A percentile compares a stretch with the other conserved stretches of the same genome.
Conservation (phyloP, 768 basidiomycete genomes). For the Phaffia tasmanica region DNA sequence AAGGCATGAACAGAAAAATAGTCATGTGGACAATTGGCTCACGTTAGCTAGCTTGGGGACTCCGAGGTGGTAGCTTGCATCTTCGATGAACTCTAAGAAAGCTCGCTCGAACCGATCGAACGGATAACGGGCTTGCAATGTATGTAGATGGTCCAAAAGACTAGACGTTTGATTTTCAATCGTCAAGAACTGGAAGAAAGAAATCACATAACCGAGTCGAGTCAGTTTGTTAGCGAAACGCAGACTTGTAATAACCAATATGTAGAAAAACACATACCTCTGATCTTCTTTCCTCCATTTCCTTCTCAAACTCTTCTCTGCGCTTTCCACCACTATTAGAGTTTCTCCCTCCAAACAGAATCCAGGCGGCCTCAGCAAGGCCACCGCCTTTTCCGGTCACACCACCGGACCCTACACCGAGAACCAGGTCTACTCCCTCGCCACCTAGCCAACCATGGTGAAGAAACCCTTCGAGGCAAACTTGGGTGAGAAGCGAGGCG, state of each 20-base stretch:
- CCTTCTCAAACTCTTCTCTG: constrained; percentile 17
- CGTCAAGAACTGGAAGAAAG: constrained; percentile 11
- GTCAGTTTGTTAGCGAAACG: not conserved
- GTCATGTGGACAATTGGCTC: not conserved
- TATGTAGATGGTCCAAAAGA: constrained; percentile 3
- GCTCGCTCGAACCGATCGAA: constrained; percentile 6
- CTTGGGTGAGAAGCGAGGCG: constrained; percentile 11
- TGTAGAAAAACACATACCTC: constrained; percentile 1
- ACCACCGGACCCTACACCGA: constrained; percentile 9
- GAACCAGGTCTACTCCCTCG: constrained; percentile 7
- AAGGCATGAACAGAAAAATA: not conserved
- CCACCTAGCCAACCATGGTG: constrained; percentile 9
- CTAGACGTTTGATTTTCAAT: constrained; percentile 9
- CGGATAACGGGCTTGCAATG: constrained; percentile 5
- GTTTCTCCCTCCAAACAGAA: constrained; percentile 1
- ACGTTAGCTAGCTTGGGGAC: constrained; percentile 6
- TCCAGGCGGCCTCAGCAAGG: constrained; percentile 13
- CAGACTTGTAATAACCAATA: not conserved
- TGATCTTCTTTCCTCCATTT: constrained; percentile 21
- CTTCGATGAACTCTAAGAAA: constrained; percentile 10
- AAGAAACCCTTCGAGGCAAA: constrained; percentile 12
- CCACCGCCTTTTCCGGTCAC: constrained; percentile 5
- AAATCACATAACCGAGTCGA: not conserved
- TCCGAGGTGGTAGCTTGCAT: not conserved
- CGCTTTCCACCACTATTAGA: constrained; percentile 1